These are phyloP conservation scores for Bidens hawaiensis DNA, from an alignment of 140 eudicot genomes.

Conservation along the genomic window DNA sequence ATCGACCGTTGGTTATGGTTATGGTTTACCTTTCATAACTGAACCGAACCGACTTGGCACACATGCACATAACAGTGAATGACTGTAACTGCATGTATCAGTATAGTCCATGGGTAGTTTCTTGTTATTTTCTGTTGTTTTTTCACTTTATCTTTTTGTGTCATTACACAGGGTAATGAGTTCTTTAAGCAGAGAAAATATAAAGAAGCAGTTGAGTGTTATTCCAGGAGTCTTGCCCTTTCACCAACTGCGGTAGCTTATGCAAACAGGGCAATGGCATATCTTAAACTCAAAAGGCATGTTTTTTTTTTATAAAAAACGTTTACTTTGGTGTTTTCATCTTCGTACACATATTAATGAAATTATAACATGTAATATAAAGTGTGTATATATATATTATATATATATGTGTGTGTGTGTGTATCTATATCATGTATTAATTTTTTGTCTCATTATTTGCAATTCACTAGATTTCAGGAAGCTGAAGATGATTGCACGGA, in stretches of 20 bases:
- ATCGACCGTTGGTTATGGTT: too few relatives aligned
- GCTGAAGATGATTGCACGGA: slow-evolving; percentile 95
- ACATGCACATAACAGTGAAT: too few relatives aligned
- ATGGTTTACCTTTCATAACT: too few relatives aligned
- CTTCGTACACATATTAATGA: too few relatives aligned
- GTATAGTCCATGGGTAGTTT: slow-evolving; percentile 3
- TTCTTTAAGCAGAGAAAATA: slow-evolving; percentile 83
- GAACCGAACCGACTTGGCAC: too few relatives aligned
- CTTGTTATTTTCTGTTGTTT: background rate
- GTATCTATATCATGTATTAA: too few relatives aligned
- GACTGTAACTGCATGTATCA: background rate
- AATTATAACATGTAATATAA: background rate
- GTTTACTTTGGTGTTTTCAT: too few relatives aligned
- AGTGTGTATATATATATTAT: too few relatives aligned
- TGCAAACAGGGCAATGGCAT: slow-evolving; percentile 99
- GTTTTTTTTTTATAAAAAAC: slow-evolving; percentile 1
- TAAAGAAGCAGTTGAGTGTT: slow-evolving; percentile 89
- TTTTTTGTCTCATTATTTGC: slow-evolving; percentile 19
- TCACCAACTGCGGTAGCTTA: slow-evolving; percentile 97
- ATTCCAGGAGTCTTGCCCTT: slow-evolving; percentile 90
- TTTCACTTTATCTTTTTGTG: slow-evolving; percentile 1
- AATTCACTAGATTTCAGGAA: slow-evolving; percentile 65
- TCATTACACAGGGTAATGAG: slow-evolving; percentile 66
- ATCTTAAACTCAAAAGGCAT: slow-evolving; percentile 77
- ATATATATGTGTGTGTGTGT: too few relatives aligned